These are phyloP conservation scores for Eucommia ulmoides DNA, from an alignment of 257 asterid species.

Conservation along the genomic window DNA sequence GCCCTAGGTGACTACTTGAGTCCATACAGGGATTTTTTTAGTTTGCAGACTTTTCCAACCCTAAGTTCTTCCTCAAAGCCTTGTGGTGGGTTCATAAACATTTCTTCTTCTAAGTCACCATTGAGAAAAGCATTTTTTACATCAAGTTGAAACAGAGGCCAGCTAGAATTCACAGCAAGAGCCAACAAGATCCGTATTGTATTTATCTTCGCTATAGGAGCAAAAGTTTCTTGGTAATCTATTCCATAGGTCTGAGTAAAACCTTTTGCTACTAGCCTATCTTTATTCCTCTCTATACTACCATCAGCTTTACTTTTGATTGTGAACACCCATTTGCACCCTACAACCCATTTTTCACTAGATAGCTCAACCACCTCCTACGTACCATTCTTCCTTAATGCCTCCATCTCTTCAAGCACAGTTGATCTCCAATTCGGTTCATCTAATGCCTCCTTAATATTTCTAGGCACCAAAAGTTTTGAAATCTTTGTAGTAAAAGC, in stretches of 20 bases:
- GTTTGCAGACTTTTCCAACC: too few relatives aligned
- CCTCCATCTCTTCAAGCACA: neutral
- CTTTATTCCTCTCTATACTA: too few relatives aligned
- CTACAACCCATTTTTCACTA: neutral
- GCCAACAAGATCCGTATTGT: neutral
- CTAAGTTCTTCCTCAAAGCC: too few relatives aligned
- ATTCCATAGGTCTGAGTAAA: conserved; percentile 1
- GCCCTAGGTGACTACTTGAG: too few relatives aligned
- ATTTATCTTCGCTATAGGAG: conserved; percentile 3
- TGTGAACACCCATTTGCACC: neutral
- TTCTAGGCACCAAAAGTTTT: neutral
- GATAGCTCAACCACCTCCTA: too few relatives aligned
- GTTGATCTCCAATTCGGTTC: neutral
- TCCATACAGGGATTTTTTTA: too few relatives aligned
- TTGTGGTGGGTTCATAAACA: too few relatives aligned
- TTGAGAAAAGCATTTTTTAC: too few relatives aligned
- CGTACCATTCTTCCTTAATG: neutral
- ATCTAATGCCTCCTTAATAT: neutral
- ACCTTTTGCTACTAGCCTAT: neutral
- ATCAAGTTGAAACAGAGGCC: too few relatives aligned
- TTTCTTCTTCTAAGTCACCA: too few relatives aligned
- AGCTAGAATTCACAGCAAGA: neutral
- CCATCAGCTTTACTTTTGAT: neutral
- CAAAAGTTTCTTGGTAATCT: conserved; percentile 2
- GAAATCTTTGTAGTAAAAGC: neutral